A percentile compares a stretch with the other conserved stretches of the same genome.
These are phyloP conservation scores for Saksenaea oblongispora DNA, from an alignment of 371 early-diverging fungal genomes.

Conservation along the genomic window DNA sequence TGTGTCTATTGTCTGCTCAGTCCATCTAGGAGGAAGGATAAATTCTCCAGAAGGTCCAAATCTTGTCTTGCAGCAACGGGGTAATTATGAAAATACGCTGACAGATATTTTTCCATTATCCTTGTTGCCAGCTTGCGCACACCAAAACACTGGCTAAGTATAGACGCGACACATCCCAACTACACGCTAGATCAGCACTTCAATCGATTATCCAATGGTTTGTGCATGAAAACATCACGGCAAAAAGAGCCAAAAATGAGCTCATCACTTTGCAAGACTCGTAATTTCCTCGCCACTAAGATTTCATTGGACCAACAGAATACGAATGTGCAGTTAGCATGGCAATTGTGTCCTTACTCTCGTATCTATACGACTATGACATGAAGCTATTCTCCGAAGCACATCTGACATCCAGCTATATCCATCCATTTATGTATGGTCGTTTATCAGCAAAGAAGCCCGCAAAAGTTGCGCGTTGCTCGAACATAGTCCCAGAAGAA, in stretches of 20 bases:
- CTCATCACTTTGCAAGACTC: constrained; percentile 23
- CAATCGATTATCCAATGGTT: constrained; percentile 23
- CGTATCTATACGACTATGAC: constrained; percentile 21
- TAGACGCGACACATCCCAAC: constrained; percentile 21
- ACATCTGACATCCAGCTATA: constrained; percentile 23
- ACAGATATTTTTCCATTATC: constrained; percentile 19
- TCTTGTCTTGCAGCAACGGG: constrained; percentile 20
- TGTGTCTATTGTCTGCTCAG: too few relatives aligned
- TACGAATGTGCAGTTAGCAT: constrained; percentile 29
- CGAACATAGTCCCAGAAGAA: constrained; percentile 18
- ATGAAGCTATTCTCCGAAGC: constrained; percentile 27
- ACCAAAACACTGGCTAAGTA: constrained; percentile 17
- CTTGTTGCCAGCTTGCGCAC: constrained; percentile 19
- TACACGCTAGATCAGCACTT: constrained; percentile 19
- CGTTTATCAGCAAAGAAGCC: constrained; percentile 20
- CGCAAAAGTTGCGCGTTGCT: constrained; percentile 15
- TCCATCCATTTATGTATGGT: constrained; percentile 18
- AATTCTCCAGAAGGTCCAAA: too few relatives aligned
- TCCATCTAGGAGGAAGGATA: too few relatives aligned
- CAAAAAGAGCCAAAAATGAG: constrained; percentile 26
- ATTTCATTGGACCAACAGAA: constrained; percentile 22
- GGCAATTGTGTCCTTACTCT: constrained; percentile 20
- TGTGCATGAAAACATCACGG: constrained; percentile 24
- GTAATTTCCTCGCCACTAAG: constrained; percentile 16
- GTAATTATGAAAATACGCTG: constrained; percentile 19